A percentile compares a stretch with the other conserved stretches of the same genome.
phyloP scores from a whole-genome alignment of 177 flowering plant genomes.

The Vitis hybrid region DNA sequence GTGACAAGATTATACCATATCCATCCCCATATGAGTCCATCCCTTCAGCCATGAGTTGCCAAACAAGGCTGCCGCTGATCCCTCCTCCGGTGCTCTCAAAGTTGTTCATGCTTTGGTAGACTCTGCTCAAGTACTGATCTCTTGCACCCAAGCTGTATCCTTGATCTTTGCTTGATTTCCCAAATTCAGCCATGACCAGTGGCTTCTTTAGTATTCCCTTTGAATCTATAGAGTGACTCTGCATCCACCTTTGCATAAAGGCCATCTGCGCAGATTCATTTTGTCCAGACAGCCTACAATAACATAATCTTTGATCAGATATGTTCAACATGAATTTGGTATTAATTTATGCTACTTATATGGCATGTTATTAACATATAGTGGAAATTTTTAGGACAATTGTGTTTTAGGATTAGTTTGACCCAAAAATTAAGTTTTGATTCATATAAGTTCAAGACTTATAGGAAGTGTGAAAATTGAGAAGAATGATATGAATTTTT shows the following conservation, averaged over 20 bases:
- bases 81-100: slow-evolving; percentile 13
- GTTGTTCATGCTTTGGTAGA: not conserved
- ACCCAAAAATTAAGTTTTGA: too few species aligned
- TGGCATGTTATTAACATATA: too few species aligned
- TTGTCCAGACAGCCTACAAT: too few species aligned
- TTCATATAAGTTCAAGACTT: too few species aligned
- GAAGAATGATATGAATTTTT: too few species aligned
- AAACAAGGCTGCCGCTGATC: slow-evolving; percentile 13
- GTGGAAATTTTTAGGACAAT: too few species aligned
- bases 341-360: too few species aligned
- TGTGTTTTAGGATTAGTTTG: too few species aligned
- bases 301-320: too few species aligned
- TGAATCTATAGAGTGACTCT: slow-evolving; percentile 13
- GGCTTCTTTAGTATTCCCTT: slow-evolving; percentile 13
- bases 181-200: slow-evolving; percentile 17
- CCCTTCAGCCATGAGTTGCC: slow-evolving; percentile 25
- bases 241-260: slow-evolving; percentile 15
- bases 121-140: not conserved
- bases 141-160: slow-evolving; percentile 5
- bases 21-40: slow-evolving; percentile 23
- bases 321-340: too few species aligned
- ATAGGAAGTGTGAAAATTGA: too few species aligned
- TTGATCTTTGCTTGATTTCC: slow-evolving; percentile 8
- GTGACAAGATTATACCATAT: not conserved
- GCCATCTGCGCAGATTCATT: too few species aligned